These are phyloP conservation scores for Ceratocystis ficicola DNA, from an alignment of 2,329 filamentous ascomycete species.

Conservation along the genomic window DNA sequence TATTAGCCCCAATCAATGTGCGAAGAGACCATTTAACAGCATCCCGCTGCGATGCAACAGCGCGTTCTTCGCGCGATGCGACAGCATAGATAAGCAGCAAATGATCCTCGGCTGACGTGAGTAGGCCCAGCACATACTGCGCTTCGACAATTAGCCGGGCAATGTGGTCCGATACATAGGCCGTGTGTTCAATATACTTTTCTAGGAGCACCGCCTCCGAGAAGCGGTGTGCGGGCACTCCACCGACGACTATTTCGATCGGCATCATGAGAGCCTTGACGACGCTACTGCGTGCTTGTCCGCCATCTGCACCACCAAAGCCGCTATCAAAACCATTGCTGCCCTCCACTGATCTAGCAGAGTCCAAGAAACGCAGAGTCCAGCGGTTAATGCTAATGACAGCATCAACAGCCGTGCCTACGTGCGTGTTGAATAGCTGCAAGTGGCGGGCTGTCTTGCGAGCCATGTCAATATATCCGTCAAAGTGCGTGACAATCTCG, in stretches of 20 bases:
- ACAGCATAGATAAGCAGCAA: slow-evolving; percentile 59
- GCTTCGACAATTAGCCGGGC: slow-evolving; percentile 55
- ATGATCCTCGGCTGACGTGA: slow-evolving; percentile 56
- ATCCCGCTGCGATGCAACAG: slow-evolving; percentile 46
- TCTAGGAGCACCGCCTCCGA: slow-evolving; percentile 51
- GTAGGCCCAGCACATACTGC: slow-evolving; percentile 50
- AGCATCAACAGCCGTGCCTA: slow-evolving; percentile 60
- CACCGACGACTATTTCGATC: slow-evolving; percentile 17
- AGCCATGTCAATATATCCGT: slow-evolving; percentile 60
- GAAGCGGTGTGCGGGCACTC: slow-evolving; percentile 28
- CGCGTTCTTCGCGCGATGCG: slow-evolving; percentile 49
- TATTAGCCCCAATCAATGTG: slow-evolving; percentile 62
- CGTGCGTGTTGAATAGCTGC: slow-evolving; percentile 63
- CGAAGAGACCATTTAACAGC: slow-evolving; percentile 59
- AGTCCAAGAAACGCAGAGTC: slow-evolving; percentile 58
- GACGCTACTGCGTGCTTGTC: slow-evolving; percentile 1
- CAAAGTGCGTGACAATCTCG: slow-evolving; percentile 63
- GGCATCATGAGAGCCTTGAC: slow-evolving; percentile 19
- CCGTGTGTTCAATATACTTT: slow-evolving; percentile 63
- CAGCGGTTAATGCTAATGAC: slow-evolving; percentile 64
- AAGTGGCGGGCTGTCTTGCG: slow-evolving; percentile 53
- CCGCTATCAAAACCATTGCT: slow-evolving; percentile 24
- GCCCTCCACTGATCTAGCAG: slow-evolving; percentile 31
- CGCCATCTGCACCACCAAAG: slow-evolving; percentile 30
- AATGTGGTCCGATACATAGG: slow-evolving; percentile 58